Conservation (phyloP, 768 basidiomycete genomes). For the Kwoniella pini region DNA sequence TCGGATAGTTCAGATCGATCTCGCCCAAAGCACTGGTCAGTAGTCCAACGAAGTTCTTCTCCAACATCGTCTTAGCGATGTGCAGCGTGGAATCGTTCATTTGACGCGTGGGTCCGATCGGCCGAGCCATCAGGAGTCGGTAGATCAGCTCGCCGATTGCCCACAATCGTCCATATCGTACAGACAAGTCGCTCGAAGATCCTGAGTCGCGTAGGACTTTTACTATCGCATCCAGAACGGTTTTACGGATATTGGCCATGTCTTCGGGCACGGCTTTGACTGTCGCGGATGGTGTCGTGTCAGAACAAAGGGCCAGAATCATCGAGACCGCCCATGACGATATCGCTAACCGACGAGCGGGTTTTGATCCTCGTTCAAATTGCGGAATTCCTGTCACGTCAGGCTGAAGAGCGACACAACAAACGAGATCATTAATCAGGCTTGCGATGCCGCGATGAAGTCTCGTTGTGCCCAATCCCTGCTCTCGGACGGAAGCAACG, state of each 20-base stretch:
- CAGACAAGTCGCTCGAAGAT: conserved; percentile 62
- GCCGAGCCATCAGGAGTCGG: conserved; percentile 76
- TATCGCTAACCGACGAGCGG: conserved; percentile 48
- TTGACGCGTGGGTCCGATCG: conserved; percentile 56
- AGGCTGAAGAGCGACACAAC: conserved; percentile 71
- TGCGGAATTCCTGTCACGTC: conserved; percentile 58
- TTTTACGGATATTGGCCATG: conserved; percentile 84
- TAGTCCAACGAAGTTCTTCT: conserved; percentile 90
- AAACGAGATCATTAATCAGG: conserved; percentile 77
- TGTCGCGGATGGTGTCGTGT: conserved; percentile 67
- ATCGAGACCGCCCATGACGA: conserved; percentile 64
- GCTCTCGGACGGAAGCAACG: conserved; percentile 71
- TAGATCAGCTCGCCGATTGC: conserved; percentile 84
- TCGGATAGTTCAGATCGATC: conserved; percentile 92
- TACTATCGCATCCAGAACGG: conserved; percentile 83
- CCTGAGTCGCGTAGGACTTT: conserved; percentile 80
- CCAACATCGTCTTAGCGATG: conserved; percentile 95
- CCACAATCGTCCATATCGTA: conserved; percentile 82
- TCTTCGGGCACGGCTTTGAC: conserved; percentile 75
- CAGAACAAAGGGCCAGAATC: conserved; percentile 89
- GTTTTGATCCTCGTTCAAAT: conserved; percentile 59
- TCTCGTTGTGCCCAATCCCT: conserved; percentile 54
- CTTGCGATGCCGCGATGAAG: conserved; percentile 69
- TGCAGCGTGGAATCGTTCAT: conserved; percentile 80
- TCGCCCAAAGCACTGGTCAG: conserved; percentile 86